phyloP scores from a whole-genome alignment of 768 basidiomycete species.

The Gymnopilus junonius region DNA sequence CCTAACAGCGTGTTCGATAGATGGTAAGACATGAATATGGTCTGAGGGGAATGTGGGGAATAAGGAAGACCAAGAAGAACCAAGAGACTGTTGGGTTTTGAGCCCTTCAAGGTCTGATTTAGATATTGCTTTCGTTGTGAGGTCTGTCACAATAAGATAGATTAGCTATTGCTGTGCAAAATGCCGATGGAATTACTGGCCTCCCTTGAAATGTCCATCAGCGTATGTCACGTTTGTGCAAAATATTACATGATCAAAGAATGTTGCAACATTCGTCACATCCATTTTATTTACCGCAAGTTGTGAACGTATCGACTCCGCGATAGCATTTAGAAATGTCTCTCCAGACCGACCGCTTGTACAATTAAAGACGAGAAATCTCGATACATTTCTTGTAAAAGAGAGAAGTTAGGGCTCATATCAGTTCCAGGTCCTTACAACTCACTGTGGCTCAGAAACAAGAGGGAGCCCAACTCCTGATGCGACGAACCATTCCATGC shows the following conservation, averaged over 20 bases:
- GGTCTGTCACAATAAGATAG: slow-evolving; percentile 53
- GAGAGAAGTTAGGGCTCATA: not conserved
- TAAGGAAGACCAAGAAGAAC: slow-evolving; percentile 70
- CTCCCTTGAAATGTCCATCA: slow-evolving; percentile 89
- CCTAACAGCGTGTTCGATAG: slow-evolving; percentile 88
- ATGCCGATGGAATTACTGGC: slow-evolving; percentile 42
- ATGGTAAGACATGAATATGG: slow-evolving; percentile 78
- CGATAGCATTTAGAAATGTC: slow-evolving; percentile 65
- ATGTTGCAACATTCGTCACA: slow-evolving; percentile 39
- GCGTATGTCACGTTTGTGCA: slow-evolving; percentile 96
- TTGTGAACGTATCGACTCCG: slow-evolving; percentile 52
- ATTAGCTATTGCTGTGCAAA: not conserved
- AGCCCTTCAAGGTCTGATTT: slow-evolving; percentile 66
- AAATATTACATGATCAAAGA: slow-evolving; percentile 90
- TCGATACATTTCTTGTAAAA: slow-evolving; percentile 34
- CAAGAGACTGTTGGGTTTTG: slow-evolving; percentile 77
- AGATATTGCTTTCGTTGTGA: slow-evolving; percentile 71
- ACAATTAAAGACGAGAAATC: slow-evolving; percentile 93
- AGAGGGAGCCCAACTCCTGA: slow-evolving; percentile 54
- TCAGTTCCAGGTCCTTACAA: not conserved
- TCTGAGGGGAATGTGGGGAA: slow-evolving; percentile 62
- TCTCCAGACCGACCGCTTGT: slow-evolving; percentile 86
- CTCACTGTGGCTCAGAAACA: slow-evolving; percentile 9
- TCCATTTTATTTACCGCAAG: slow-evolving; percentile 44
- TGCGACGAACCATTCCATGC: slow-evolving; percentile 86